Percentiles rank a stretch among this genome's conserved stretches.
Conservation (phyloP, 192 early-diverging fungal genomes). For the Gamsiella multidivaricata region DNA sequence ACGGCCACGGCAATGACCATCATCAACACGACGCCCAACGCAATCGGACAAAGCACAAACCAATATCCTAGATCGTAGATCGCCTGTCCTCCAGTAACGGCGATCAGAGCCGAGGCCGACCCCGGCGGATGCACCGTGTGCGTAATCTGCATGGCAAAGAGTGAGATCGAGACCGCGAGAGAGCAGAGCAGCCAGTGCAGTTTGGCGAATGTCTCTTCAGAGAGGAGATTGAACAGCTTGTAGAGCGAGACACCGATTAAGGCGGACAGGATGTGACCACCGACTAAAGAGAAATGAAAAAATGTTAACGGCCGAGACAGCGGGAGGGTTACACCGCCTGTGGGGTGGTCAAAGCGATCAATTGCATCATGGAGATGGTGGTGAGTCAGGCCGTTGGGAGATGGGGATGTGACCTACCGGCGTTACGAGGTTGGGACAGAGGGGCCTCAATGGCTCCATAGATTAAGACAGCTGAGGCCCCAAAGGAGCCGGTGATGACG, state of each 20-base stretch:
- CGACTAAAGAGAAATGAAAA: constrained; percentile 19
- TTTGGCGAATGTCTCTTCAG: constrained; percentile 28
- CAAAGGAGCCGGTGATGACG: constrained; percentile 53
- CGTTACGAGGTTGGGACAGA: constrained; percentile 68
- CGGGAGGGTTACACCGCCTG: too few species aligned
- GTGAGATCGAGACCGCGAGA: constrained; percentile 57
- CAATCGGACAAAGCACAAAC: constrained; percentile 58
- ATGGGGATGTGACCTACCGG: constrained; percentile 40
- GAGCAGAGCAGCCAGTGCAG: constrained; percentile 65
- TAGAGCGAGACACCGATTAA: constrained; percentile 57
- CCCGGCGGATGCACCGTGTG: constrained; percentile 66
- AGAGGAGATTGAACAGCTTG: constrained; percentile 53
- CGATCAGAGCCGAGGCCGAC: constrained; percentile 63
- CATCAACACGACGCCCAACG: constrained; percentile 57
- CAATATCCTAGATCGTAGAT: constrained; percentile 60
- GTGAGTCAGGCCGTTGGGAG: too few species aligned
- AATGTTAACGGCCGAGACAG: neutral
- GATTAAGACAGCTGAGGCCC: constrained; percentile 70
- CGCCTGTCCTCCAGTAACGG: constrained; percentile 51
- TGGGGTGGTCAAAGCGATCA: too few species aligned
- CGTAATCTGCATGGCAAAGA: constrained; percentile 65
- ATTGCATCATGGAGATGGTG: too few species aligned
- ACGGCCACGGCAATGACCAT: constrained; percentile 57
- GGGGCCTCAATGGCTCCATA: constrained; percentile 72
- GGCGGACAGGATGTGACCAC: constrained; percentile 60